Evolutionary conservation across 768 basidiomycete species (phyloP).

Genomic region (Megacollybia marginata): DNA sequence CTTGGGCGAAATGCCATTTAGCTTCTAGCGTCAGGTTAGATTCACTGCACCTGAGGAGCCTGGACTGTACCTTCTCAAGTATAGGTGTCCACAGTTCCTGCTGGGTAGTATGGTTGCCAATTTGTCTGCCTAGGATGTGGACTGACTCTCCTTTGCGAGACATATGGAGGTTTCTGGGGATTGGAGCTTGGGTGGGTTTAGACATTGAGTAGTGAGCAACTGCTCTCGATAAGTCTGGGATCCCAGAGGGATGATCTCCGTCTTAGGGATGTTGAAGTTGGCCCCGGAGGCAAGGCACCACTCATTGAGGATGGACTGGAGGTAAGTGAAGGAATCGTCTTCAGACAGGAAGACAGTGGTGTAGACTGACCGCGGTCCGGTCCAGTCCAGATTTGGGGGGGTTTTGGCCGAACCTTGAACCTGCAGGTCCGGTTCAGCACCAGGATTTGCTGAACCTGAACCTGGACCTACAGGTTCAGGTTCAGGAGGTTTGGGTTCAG

Average conservation of each 20-base stretch:
- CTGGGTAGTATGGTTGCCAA: not conserved
- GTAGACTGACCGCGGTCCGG: no score
- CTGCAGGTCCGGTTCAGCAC: no score
- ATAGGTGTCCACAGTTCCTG: not conserved
- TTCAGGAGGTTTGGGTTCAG: no score
- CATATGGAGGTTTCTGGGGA: not conserved
- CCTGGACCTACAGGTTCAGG: no score
- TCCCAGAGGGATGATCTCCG: conserved; percentile 13
- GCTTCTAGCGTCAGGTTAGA: conserved; percentile 1
- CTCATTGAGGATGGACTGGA: not conserved
- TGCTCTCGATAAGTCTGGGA: not conserved
- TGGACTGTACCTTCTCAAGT: not conserved
- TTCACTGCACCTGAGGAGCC: not conserved
- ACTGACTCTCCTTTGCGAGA: not conserved
- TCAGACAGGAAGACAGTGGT: no score
- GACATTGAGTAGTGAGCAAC: not conserved
- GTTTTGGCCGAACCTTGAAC: no score
- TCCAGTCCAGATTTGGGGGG: no score
- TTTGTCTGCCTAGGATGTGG: not conserved
- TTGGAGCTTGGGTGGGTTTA: not conserved
- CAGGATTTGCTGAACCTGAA: no score
- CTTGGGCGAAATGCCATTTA: not conserved
- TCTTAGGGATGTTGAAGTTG: conserved; percentile 7
- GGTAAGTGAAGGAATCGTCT: not conserved
- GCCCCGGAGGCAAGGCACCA: not conserved